Conservation (phyloP, 441 rosid genomes). For the Mallotus repandus region DNA sequence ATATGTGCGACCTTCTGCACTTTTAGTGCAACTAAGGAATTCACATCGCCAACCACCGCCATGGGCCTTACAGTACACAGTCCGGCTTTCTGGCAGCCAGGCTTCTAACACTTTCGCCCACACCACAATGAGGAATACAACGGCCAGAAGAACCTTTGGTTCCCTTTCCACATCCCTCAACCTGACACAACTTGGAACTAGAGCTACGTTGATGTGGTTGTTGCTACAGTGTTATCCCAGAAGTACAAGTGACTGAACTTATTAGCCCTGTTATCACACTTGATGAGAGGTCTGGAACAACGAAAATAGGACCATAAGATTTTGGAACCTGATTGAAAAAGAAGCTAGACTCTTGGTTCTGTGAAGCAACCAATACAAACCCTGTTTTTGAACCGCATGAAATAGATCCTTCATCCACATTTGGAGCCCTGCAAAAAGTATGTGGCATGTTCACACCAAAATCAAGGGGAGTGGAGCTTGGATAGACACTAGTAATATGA, state of each 20-base stretch:
- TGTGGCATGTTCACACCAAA: constrained; percentile 44
- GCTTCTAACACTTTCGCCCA: constrained; percentile 88
- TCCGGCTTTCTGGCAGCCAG: constrained; percentile 95
- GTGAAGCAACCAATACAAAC: constrained; percentile 34
- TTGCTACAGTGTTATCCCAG: constrained; percentile 59
- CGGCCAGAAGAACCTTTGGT: constrained; percentile 98
- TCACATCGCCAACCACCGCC: constrained; percentile 99
- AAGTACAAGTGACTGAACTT: constrained; percentile 84
- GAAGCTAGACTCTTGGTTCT: constrained; percentile 43
- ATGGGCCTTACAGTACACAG: constrained; percentile 96
- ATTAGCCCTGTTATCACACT: constrained; percentile 52
- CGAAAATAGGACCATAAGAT: constrained; percentile 32
- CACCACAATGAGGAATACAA: constrained; percentile 96
- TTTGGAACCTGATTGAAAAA: constrained; percentile 42
- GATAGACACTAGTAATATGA: constrained; percentile 55
- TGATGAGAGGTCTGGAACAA: constrained; percentile 61
- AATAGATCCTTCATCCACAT: constrained; percentile 56
- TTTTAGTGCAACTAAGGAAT: constrained; percentile 94
- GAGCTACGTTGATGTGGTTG: constrained; percentile 49
- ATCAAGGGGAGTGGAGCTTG: constrained; percentile 37
- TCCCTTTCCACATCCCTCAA: constrained; percentile 96
- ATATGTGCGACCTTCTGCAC: constrained; percentile 97
- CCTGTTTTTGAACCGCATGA: constrained; percentile 43
- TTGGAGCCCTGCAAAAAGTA: constrained; percentile 27
- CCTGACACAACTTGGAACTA: constrained; percentile 72